Conservation (phyloP, 805 yeast genomes). For the Suhomyces sp. region DNA sequence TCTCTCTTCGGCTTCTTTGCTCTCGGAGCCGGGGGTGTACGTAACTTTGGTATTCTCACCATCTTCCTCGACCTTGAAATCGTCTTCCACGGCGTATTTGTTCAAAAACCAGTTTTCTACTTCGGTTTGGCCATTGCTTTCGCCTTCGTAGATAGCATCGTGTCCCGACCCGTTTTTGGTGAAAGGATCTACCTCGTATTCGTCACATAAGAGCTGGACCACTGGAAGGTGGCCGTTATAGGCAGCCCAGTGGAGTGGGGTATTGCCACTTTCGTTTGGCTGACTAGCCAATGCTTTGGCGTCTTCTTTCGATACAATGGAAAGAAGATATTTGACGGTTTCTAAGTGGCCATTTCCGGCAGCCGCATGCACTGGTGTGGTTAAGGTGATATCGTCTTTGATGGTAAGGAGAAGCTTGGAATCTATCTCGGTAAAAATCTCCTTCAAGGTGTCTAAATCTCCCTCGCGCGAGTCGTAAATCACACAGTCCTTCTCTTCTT, state of each 20-base stretch:
- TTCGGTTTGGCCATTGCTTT: conserved; percentile 67
- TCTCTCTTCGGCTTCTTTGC: conserved; percentile 40
- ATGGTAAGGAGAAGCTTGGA: conserved; percentile 44
- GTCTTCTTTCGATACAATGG: conserved; percentile 44
- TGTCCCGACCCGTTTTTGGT: conserved; percentile 70
- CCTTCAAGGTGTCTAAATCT: conserved; percentile 72
- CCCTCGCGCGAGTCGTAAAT: conserved; percentile 85
- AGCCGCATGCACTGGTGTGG: conserved; percentile 91
- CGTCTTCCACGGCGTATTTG: conserved; percentile 66
- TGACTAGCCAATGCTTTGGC: conserved; percentile 33
- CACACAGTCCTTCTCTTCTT: conserved; percentile 81
- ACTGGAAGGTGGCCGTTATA: conserved; percentile 77
- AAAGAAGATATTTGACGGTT: conserved; percentile 58
- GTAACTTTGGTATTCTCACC: conserved; percentile 43
- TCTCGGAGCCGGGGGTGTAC: conserved; percentile 42
- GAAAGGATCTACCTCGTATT: conserved; percentile 78
- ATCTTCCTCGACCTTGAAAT: conserved; percentile 41
- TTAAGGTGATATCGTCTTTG: conserved; percentile 59
- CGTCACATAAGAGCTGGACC: conserved; percentile 68
- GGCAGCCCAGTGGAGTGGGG: conserved; percentile 96
- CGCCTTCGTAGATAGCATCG: conserved; percentile 89
- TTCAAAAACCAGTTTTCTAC: conserved; percentile 75
- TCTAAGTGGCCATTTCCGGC: conserved; percentile 89
- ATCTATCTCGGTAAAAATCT: conserved; percentile 59
- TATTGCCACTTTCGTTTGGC: conserved; percentile 79